These are phyloP conservation scores for Didymella pomorum DNA, from an alignment of 2,329 filamentous ascomycete species.

Conservation along the genomic window DNA sequence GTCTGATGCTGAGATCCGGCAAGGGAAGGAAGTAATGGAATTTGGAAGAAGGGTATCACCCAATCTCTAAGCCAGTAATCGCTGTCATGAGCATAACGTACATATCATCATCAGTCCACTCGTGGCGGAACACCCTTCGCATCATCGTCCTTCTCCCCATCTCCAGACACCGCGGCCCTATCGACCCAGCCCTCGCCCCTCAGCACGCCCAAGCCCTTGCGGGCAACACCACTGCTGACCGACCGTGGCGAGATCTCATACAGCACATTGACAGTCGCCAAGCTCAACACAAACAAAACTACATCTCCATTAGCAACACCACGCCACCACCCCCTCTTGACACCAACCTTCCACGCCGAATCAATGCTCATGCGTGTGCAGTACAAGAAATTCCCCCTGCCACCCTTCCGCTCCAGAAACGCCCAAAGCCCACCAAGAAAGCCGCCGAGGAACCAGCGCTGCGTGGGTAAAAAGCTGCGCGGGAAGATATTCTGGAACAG, in stretches of 20 bases:
- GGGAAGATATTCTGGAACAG: conserved; percentile 85
- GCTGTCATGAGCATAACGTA: conserved; percentile 3
- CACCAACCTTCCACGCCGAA: conserved; percentile 90
- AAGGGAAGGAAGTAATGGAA: neutral
- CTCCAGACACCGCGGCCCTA: conserved; percentile 51
- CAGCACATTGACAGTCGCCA: conserved; percentile 79
- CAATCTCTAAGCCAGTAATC: neutral
- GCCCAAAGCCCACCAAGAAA: conserved; percentile 87
- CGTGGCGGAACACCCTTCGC: conserved; percentile 13
- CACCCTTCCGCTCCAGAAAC: conserved; percentile 71
- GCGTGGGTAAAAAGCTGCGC: conserved; percentile 75
- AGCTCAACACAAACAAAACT: conserved; percentile 78
- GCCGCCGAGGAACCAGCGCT: conserved; percentile 89
- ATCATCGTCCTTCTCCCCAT: conserved; percentile 21
- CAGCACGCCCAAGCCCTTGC: conserved; percentile 77
- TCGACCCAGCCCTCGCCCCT: conserved; percentile 80
- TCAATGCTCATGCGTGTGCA: conserved; percentile 80
- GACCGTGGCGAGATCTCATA: conserved; percentile 76
- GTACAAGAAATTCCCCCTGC: conserved; percentile 75
- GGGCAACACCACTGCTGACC: conserved; percentile 70
- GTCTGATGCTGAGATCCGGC: too few relatives aligned
- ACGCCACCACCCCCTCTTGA: conserved; percentile 87
- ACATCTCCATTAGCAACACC: conserved; percentile 85
- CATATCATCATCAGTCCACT: conserved; percentile 10
- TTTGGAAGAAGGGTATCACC: neutral